phyloP scores from a whole-genome alignment of 352 stramenopile species.

The Phytophthora multivora region DNA sequence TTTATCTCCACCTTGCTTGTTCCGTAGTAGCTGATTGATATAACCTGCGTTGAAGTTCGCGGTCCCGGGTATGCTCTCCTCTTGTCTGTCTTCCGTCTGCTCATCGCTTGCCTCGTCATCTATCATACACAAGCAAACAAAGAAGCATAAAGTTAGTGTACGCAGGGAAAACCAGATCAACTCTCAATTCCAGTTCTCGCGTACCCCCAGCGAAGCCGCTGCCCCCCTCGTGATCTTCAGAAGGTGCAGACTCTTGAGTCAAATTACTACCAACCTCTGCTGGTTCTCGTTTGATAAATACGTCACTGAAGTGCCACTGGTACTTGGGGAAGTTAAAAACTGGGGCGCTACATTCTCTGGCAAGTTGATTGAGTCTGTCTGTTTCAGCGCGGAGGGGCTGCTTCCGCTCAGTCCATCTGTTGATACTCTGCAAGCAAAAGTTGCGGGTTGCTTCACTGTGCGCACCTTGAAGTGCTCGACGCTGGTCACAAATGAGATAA shows the following conservation, averaged over 20 bases:
- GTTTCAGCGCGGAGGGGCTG: constrained; percentile 24
- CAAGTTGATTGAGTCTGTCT: constrained; percentile 40
- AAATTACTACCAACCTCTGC: not conserved
- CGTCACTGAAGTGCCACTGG: constrained; percentile 40
- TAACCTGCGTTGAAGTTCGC: constrained; percentile 28
- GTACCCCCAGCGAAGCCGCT: constrained; percentile 18
- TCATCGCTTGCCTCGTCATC: constrained; percentile 7
- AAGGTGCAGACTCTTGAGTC: not conserved
- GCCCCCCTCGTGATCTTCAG: constrained; percentile 3
- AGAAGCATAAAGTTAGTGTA: not conserved
- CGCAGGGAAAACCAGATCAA: not conserved
- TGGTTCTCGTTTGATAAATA: constrained; percentile 40
- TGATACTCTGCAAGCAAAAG: constrained; percentile 45
- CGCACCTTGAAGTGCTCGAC: constrained; percentile 26
- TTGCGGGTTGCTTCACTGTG: constrained; percentile 37
- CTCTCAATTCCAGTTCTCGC: not conserved
- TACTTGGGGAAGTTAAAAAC: constrained; percentile 50
- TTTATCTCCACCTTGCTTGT: constrained; percentile 20
- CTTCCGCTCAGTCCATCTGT: constrained; percentile 31
- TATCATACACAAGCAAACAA: constrained; percentile 6
- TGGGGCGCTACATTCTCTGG: constrained; percentile 28
- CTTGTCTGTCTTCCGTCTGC: constrained; percentile 5
- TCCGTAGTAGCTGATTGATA: constrained; percentile 40
- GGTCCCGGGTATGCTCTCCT: constrained; percentile 23
- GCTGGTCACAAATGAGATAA: constrained; percentile 39